Conservation (phyloP, 148 eudicot species). For the Fagopyrum tataricum region DNA sequence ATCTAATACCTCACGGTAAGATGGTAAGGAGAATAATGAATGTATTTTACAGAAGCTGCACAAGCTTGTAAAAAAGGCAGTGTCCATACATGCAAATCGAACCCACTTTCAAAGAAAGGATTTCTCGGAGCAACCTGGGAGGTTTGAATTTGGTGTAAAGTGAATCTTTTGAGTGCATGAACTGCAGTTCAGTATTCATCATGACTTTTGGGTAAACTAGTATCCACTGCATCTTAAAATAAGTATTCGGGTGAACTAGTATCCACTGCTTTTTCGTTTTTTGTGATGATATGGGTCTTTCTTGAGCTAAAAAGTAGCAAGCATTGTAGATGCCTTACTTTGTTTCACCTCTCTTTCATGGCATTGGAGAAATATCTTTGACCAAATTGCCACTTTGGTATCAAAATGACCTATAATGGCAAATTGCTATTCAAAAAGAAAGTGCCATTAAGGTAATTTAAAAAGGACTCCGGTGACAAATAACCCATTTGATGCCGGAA, state of each 20-base stretch:
- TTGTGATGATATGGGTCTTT: not conserved
- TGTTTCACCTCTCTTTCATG: conserved; percentile 2
- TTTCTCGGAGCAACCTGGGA: no score
- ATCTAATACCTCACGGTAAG: conserved; percentile 1
- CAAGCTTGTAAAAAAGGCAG: not conserved
- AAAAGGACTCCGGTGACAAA: no score
- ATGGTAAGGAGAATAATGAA: not conserved
- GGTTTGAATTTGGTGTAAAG: not conserved
- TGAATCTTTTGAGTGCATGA: not conserved
- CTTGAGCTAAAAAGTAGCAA: not conserved
- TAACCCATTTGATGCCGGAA: no score
- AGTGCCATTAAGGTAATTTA: no score
- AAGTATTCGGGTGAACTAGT: not conserved
- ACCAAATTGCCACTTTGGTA: no score
- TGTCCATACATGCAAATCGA: conserved; percentile 3
- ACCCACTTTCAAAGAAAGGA: no score
- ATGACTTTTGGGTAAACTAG: not conserved
- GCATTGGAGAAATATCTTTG: not conserved
- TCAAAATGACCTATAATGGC: no score
- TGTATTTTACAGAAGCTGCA: not conserved
- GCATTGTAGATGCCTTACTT: not conserved
- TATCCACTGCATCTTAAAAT: not conserved
- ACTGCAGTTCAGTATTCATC: not conserved
- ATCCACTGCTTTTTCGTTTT: not conserved
- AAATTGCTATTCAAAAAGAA: no score